phyloP scores from a whole-genome alignment of 495 filamentous ascomycete genomes.

The Xylaria venustula region DNA sequence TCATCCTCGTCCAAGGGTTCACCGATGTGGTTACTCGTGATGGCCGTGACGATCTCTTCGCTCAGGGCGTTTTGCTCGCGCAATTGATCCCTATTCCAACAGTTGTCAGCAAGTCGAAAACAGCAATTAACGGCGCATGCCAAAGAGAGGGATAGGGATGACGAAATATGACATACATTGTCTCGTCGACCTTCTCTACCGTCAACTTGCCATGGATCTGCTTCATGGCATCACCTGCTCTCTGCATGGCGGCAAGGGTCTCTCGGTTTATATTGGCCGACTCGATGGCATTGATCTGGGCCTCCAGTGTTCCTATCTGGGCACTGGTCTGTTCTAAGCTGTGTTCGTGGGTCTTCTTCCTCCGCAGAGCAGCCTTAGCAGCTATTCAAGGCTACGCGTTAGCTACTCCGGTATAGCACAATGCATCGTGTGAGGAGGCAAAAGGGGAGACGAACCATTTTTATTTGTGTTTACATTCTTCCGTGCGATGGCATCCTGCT shows the following conservation, averaged over 20 bases:
- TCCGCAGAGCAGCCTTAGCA: conserved; percentile 85
- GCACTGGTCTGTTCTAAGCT: conserved; percentile 84
- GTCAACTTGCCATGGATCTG: conserved; percentile 86
- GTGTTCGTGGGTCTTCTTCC: conserved; percentile 92
- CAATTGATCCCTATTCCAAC: conserved; percentile 73
- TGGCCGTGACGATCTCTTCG: conserved; percentile 85
- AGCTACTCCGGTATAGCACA: background rate
- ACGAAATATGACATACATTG: conserved; percentile 67
- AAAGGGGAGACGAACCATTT: conserved; percentile 60
- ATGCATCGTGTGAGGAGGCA: conserved; percentile 15
- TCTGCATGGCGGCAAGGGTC: conserved; percentile 91
- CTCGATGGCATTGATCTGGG: conserved; percentile 95
- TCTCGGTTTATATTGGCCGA: conserved; percentile 98
- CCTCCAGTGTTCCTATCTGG: conserved; percentile 88
- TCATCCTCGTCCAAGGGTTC: conserved; percentile 83
- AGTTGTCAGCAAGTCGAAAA: conserved; percentile 20
- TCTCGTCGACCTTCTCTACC: conserved; percentile 88
- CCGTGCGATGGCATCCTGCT: conserved; percentile 88
- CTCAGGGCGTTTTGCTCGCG: conserved; percentile 88
- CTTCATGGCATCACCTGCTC: conserved; percentile 84
- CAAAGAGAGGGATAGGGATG: background rate
- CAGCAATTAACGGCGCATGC: background rate
- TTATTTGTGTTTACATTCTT: conserved; percentile 91
- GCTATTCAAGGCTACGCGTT: conserved; percentile 45
- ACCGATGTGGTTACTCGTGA: conserved; percentile 67